These are phyloP conservation scores for Gossypium anomalum DNA, from an alignment of 345 rosid species.

Conservation along the genomic window DNA sequence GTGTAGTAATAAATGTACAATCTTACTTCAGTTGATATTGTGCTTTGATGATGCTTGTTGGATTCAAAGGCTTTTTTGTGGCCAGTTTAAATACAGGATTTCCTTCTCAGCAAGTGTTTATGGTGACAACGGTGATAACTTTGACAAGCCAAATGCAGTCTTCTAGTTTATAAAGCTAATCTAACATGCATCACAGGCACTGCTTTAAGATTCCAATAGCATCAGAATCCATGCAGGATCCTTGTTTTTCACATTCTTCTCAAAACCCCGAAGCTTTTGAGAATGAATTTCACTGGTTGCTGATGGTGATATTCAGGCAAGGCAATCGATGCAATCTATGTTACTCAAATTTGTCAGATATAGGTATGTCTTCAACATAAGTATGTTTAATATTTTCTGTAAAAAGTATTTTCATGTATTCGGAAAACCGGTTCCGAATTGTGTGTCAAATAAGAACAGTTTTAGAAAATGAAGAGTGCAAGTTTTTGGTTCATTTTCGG, in stretches of 20 bases:
- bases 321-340: not conserved
- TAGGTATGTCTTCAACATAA: not conserved
- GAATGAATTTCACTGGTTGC: not conserved
- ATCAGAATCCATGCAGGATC: not conserved
- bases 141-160: not conserved
- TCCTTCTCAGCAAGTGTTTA: not conserved
- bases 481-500: too few species aligned
- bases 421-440: too few species aligned
- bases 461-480: too few species aligned
- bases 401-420: too few species aligned
- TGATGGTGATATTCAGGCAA: not conserved
- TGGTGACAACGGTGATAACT: not conserved
- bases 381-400: too few species aligned
- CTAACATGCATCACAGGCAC: not conserved
- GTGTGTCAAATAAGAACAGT: too few species aligned
- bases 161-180: not conserved
- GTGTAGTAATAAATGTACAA: constrained; percentile 38
- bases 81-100: not conserved
- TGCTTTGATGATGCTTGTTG: not conserved
- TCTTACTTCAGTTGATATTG: constrained; percentile 16
- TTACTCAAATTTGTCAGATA: not conserved
- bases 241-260: not conserved
- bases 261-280: not conserved
- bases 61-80: not conserved
- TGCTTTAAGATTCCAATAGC: not conserved